Conservation (phyloP, 2,329 filamentous ascomycete species). For the Monilinia aucupariae region DNA sequence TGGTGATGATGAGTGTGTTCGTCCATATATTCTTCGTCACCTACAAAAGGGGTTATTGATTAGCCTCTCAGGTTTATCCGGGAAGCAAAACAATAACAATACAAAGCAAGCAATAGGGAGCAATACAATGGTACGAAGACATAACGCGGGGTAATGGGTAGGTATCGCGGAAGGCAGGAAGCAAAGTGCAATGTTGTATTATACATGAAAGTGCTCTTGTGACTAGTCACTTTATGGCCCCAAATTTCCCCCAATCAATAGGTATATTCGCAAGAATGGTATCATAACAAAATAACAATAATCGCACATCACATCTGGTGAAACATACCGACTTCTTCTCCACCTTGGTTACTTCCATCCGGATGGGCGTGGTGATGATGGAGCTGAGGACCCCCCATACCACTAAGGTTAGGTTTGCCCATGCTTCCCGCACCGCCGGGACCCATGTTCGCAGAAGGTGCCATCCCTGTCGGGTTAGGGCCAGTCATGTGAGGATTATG, state of each 20-base stretch:
- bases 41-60: conserved; percentile 39
- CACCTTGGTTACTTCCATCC: conserved; percentile 61
- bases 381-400: conserved; percentile 57
- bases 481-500: conserved; percentile 59
- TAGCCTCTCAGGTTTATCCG: conserved; percentile 34
- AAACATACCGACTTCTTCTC: conserved; percentile 94
- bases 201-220: conserved; percentile 34
- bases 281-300: conserved; percentile 35
- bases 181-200: conserved; percentile 36
- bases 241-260: conserved; percentile 23
- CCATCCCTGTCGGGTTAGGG: conserved; percentile 60
- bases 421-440: conserved; percentile 49
- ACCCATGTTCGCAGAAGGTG: conserved; percentile 57
- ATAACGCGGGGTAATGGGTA: conserved; percentile 29
- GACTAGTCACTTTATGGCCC: conserved; percentile 22
- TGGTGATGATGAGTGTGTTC: conserved; percentile 63
- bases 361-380: conserved; percentile 69
- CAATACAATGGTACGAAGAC: conserved; percentile 31
- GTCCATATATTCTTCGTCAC: conserved; percentile 57
- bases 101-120: conserved; percentile 19
- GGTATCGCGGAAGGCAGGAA: conserved; percentile 30
- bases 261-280: conserved; percentile 32
- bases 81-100: conserved; percentile 26
- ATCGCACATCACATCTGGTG: conserved; percentile 60
- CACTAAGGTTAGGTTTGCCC: conserved; percentile 60